A percentile compares a stretch with the other conserved stretches of the same genome.
phyloP scores from a whole-genome alignment of 73 alveolate species.

The Durusdinium trenchii region DNA sequence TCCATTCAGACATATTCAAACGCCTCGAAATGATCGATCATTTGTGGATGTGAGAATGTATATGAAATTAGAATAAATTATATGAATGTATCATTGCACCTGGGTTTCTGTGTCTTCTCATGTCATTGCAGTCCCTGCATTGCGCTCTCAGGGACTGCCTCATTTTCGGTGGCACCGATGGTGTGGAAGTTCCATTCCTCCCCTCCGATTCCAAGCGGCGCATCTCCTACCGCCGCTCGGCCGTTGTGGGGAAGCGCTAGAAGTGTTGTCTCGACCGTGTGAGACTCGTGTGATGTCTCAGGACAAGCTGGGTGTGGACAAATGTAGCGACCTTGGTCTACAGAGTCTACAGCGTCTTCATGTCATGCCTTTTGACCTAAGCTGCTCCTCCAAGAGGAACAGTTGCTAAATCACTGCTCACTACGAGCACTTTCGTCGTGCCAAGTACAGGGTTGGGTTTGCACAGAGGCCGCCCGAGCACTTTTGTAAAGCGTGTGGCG shows the following conservation, averaged over 20 bases:
- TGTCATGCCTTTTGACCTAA: not conserved
- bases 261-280: not conserved
- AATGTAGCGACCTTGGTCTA: not conserved
- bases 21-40: too few species aligned
- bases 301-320: constrained; percentile 74
- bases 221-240: constrained; percentile 28
- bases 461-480: constrained; percentile 57
- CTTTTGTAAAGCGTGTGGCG: constrained; percentile 28
- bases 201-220: constrained; percentile 70
- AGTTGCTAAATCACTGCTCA: not conserved
- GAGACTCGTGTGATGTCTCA: not conserved
- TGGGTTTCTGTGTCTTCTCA: not conserved
- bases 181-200: constrained; percentile 87
- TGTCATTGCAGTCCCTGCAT: not conserved
- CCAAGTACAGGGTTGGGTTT: constrained; percentile 22
- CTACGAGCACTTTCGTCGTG: not conserved
- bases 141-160: constrained; percentile 44
- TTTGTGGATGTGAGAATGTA: too few species aligned
- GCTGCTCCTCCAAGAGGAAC: constrained; percentile 72
- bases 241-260: not conserved
- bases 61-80: too few species aligned
- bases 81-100: not conserved
- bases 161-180: constrained; percentile 72
- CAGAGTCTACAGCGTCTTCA: too few species aligned
- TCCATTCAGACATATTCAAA: too few species aligned